Conservation (phyloP, 257 asterid genomes). For the Vinca minor region DNA sequence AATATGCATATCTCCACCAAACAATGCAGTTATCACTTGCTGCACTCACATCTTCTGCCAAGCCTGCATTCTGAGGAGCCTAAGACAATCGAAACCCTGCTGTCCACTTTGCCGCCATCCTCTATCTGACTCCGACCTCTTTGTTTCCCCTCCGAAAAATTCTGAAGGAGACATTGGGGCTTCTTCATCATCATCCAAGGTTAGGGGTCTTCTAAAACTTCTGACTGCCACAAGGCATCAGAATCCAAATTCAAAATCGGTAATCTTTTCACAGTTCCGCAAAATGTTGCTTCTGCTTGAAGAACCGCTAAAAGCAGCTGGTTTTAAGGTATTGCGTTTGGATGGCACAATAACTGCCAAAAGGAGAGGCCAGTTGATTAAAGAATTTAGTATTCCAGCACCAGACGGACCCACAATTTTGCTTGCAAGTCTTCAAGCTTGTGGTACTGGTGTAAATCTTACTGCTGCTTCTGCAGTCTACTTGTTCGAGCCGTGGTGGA, state of each 20-base stretch:
- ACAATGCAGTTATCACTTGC: constrained; percentile 45
- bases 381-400: constrained; percentile 44
- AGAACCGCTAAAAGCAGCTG: constrained; percentile 51
- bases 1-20: constrained; percentile 60
- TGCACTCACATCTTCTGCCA: constrained; percentile 72
- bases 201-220: constrained; percentile 49
- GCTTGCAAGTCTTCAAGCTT: constrained; percentile 82
- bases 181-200: constrained; percentile 53
- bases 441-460: constrained; percentile 71
- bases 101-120: constrained; percentile 86
- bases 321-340: constrained; percentile 55
- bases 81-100: constrained; percentile 46
- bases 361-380: constrained; percentile 48
- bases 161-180: constrained; percentile 17
- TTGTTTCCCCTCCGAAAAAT: constrained; percentile 42
- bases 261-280: constrained; percentile 74
- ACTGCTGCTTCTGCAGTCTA: constrained; percentile 76
- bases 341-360: constrained; percentile 75
- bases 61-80: constrained; percentile 53
- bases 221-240: constrained; percentile 40
- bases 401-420: constrained; percentile 66
- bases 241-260: constrained; percentile 48
- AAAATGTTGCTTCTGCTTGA: constrained; percentile 69
- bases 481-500: constrained; percentile 97
- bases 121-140: constrained; percentile 60